Evolutionary conservation across 1,284 basidiomycete species (phyloP), one percentile per base, ranked within the genome.

Genomic region (Takashimella tepidaria): DNA sequence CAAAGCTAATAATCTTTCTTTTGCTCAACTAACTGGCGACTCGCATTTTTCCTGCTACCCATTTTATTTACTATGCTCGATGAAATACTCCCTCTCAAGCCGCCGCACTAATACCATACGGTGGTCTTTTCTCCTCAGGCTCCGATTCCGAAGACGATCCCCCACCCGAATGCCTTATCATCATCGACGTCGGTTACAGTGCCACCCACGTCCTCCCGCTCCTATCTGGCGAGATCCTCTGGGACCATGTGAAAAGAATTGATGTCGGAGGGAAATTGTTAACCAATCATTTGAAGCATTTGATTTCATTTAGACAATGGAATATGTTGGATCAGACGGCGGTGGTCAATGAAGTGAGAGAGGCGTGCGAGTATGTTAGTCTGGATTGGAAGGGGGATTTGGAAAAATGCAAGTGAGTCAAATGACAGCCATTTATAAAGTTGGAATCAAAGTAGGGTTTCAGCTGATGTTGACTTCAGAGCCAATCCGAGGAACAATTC

Each of bases 311-410:
- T 73, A 84, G 91, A 26, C 93, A 98, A 68, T 95, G 90, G 88
- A 92, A 97, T 73, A 91, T 97, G 88, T 92, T 92, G 84, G 92
- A 97, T 69, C 88, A 60, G 76, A 92, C 89, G 1, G 84, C 87
- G 73, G 86, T 97, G 65, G 87, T 96, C 76, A 92, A 92, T 75
- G 82, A 88, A 59, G 86, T 92, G 64, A 92, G 95, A 71, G 89
- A 85, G 69, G 76, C 81, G 12, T 92, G 89, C 69, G 90, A 89
- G 72, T 97, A 88, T 73, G 87, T 96, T 50, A 84, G 87, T n/a
- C 78, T 78, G 41, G 78, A 86, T 67, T 92, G 87, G 77, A 79
- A 79, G 53, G 68, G 74, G 45, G 90, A 95, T 74, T 75, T 92
- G 56, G 86, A 92, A 72, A 73, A 76, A n/a, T 87, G 84, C 76